Evolutionary conservation across 495 filamentous ascomycete species (phyloP).

Genomic region (Neurospora discreta): DNA sequence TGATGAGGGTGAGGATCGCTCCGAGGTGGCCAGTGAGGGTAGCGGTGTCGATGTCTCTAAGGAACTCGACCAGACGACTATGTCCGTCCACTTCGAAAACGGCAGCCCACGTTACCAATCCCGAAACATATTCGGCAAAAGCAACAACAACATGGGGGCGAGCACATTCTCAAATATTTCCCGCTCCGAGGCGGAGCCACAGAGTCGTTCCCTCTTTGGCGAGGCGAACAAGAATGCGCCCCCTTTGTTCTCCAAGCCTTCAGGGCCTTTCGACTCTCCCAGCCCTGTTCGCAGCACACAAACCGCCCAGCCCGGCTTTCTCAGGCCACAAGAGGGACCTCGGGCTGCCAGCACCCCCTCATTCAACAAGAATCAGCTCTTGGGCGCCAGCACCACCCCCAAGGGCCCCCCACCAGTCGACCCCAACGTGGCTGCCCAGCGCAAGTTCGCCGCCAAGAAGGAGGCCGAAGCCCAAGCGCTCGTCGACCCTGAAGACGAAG

Average conservation of each 20-base stretch:
- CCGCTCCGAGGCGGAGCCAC: slow-evolving; percentile 33
- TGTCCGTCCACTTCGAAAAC: slow-evolving; percentile 3
- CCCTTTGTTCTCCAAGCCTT: slow-evolving; percentile 47
- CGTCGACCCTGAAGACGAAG: slow-evolving; percentile 46
- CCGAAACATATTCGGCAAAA: not conserved
- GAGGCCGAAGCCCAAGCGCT: slow-evolving; percentile 39
- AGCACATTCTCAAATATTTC: slow-evolving; percentile 34
- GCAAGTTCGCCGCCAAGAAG: slow-evolving; percentile 32
- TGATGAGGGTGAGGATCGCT: slow-evolving; percentile 28
- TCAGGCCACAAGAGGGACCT: slow-evolving; percentile 36
- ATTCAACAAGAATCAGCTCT: slow-evolving; percentile 22
- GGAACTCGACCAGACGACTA: slow-evolving; percentile 49
- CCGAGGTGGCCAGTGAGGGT: slow-evolving; percentile 42
- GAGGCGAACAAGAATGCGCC: slow-evolving; percentile 44
- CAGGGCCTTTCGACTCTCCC: slow-evolving; percentile 59
- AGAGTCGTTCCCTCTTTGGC: slow-evolving; percentile 47
- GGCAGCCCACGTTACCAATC: not conserved
- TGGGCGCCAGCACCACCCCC: slow-evolving; percentile 8
- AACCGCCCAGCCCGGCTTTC: slow-evolving; percentile 24
- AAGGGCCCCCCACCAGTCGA: slow-evolving; percentile 17
- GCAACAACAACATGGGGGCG: slow-evolving; percentile 16
- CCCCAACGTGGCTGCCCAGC: slow-evolving; percentile 27
- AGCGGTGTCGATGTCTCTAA: slow-evolving; percentile 56
- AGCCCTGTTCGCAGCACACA: slow-evolving; percentile 55
- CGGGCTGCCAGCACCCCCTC: slow-evolving; percentile 49